Evolutionary conservation across 208 protist genomes (phyloP).

Genomic region (Crithidia thermophila): DNA sequence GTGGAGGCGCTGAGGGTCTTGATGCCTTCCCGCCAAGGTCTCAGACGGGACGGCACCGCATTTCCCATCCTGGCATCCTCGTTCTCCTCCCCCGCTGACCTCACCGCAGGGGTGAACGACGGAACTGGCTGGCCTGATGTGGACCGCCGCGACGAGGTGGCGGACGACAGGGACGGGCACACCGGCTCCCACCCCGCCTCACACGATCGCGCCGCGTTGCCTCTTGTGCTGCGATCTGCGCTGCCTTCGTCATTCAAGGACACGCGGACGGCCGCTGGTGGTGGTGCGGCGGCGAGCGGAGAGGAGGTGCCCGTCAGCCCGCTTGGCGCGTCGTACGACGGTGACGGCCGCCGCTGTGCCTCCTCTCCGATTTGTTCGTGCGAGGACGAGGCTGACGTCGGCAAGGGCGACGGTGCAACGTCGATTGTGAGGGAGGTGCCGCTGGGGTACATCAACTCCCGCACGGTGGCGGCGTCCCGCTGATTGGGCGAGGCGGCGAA

Average conservation of each 20-base stretch:
- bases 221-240: neutral
- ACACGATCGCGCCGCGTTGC: neutral
- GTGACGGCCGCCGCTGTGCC: neutral
- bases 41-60: no score
- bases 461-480: constrained; percentile 5
- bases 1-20: neutral
- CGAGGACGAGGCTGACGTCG: neutral
- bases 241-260: neutral
- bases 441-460: constrained; percentile 9
- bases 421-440: constrained; percentile 17
- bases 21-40: neutral
- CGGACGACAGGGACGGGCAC: no score
- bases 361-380: neutral
- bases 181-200: no score
- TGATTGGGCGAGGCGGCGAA: neutral
- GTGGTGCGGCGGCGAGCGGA: neutral
- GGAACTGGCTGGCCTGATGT: no score
- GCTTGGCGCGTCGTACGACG: neutral
- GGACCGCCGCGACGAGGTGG: no score
- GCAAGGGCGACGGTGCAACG: neutral
- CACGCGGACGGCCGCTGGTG: neutral
- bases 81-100: no score
- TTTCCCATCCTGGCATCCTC: no score
- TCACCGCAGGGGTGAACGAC: no score
- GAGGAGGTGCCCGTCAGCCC: constrained; percentile 1